A percentile compares a stretch with the other conserved stretches of the same genome.
phyloP scores from a whole-genome alignment of 495 filamentous ascomycete genomes.

The Penicillium angulare region DNA sequence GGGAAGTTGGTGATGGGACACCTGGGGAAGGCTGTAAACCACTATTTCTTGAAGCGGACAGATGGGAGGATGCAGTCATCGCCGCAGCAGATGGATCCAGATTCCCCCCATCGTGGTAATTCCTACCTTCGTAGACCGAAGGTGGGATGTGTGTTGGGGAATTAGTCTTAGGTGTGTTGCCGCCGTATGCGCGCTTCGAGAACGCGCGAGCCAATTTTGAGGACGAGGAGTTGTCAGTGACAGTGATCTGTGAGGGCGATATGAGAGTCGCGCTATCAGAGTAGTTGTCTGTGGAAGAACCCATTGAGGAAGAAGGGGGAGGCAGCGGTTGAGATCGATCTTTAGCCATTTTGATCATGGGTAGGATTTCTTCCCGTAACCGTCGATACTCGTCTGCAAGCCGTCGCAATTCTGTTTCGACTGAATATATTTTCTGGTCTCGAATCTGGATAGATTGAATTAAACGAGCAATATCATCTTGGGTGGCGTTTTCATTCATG shows the following conservation, averaged over 20 bases:
- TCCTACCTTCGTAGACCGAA: slow-evolving; percentile 53
- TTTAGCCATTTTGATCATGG: slow-evolving; percentile 84
- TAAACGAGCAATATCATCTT: slow-evolving; percentile 85
- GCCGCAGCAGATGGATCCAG: slow-evolving; percentile 66
- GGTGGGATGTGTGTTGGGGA: slow-evolving; percentile 76
- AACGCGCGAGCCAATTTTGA: slow-evolving; percentile 46
- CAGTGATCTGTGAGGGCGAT: slow-evolving; percentile 40
- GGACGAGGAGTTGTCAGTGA: slow-evolving; percentile 24
- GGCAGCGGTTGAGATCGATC: slow-evolving; percentile 88
- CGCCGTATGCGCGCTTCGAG: slow-evolving; percentile 88
- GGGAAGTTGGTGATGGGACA: slow-evolving; percentile 86
- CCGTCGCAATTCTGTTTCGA: slow-evolving; percentile 76
- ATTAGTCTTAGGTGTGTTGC: slow-evolving; percentile 69
- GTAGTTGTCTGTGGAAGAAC: slow-evolving; percentile 18
- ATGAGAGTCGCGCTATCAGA: slow-evolving; percentile 41
- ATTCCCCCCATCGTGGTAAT: slow-evolving; percentile 48
- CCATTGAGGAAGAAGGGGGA: slow-evolving; percentile 40
- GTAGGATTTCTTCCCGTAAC: slow-evolving; percentile 85
- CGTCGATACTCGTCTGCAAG: slow-evolving; percentile 82
- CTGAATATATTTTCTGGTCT: slow-evolving; percentile 78
- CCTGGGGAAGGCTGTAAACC: slow-evolving; percentile 63
- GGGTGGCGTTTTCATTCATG: slow-evolving; percentile 79
- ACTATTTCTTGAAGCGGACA: slow-evolving; percentile 70
- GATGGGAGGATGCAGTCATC: slow-evolving; percentile 70
- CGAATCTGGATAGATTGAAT: slow-evolving; percentile 82